Conservation (phyloP, 164 flowering plant genomes). For the Vitis vinifera region DNA sequence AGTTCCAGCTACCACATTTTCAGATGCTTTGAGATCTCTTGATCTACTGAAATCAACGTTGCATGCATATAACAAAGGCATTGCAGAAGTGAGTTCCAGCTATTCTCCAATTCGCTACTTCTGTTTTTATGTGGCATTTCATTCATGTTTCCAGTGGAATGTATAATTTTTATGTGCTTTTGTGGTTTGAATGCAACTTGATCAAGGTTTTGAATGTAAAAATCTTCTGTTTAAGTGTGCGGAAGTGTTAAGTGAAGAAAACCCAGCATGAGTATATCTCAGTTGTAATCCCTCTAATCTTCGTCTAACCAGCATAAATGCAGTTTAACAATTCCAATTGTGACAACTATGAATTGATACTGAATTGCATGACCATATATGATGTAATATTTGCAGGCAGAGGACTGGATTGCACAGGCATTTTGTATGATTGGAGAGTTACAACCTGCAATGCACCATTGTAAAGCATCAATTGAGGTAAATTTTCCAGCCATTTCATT, state of each 20-base stretch:
- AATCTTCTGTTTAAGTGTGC: neutral
- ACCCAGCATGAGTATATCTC: neutral
- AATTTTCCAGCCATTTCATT: too few relatives aligned
- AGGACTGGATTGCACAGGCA: constrained; percentile 77
- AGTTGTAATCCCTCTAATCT: neutral
- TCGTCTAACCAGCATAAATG: neutral
- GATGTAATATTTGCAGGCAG: constrained; percentile 43
- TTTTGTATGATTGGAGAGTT: constrained; percentile 60
- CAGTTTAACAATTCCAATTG: neutral
- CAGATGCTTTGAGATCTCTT: constrained; percentile 48
- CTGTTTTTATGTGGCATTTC: neutral
- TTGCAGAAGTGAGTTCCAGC: constrained; percentile 61
- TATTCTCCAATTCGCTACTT: neutral
- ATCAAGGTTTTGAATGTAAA: neutral
- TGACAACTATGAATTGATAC: neutral
- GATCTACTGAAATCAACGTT: constrained; percentile 41
- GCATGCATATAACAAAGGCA: constrained; percentile 68
- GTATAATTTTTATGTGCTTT: neutral
- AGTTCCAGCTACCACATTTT: constrained; percentile 26
- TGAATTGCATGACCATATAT: neutral
- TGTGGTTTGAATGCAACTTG: neutral
- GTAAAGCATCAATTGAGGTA: constrained; percentile 77
- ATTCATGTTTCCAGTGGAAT: neutral
- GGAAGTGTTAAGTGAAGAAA: neutral
- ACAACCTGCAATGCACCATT: constrained; percentile 51